Base-by-base conservation (phyloP, 805 yeast genomes). In the Suhomyces canberraensis region DNA sequence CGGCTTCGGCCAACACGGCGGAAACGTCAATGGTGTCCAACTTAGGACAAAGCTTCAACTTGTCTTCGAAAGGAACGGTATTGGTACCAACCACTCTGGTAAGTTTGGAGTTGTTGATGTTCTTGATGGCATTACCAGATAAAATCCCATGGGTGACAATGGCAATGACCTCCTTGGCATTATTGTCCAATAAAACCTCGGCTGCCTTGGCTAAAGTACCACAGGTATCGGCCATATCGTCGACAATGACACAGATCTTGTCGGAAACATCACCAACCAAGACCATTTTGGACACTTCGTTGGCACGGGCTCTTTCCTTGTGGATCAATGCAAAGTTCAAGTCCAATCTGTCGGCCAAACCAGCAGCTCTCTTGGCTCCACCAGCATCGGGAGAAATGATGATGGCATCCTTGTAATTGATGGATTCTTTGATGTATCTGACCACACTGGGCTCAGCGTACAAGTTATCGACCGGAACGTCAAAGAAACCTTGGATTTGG, bases 211-310 rank as follows among this genome's bases (percentile, higher is more conserved):
- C 85, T 45, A 85, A 65, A 14, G 95, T 85, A 44, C 93, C 95
- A 65, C 95, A 85, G 15, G 95, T 85, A 58, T 85, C 95, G 31
- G 93, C 93, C 89, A 85, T 85, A 60, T 85, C 95, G 63, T 85
- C 95, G 30, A 85, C 86, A 49, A 85, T 76, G 37, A 85, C 69
- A 66, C 93, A 85, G 33, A 79, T 71, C 60, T 84, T 84, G 42
- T 76, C 81, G 3, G 80, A 65, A 25, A 85, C 95, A 64, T 85
- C 93, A 54, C 95, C 95, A 34, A 85, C 95, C 35, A 85, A 69
- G 16, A 84, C 90, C 95, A 85, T 85, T 56, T 84, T 72, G 28
- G 86, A 78, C 25, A 85, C 90, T 56, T 84, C 93, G 55, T 85
- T 85, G 19, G 93, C 93, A 45, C 81, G 73, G 16, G 84, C 86